Evolutionary conservation across 192 early-diverging fungal genomes (phyloP).

Genomic region (Entomortierella parvispora): DNA sequence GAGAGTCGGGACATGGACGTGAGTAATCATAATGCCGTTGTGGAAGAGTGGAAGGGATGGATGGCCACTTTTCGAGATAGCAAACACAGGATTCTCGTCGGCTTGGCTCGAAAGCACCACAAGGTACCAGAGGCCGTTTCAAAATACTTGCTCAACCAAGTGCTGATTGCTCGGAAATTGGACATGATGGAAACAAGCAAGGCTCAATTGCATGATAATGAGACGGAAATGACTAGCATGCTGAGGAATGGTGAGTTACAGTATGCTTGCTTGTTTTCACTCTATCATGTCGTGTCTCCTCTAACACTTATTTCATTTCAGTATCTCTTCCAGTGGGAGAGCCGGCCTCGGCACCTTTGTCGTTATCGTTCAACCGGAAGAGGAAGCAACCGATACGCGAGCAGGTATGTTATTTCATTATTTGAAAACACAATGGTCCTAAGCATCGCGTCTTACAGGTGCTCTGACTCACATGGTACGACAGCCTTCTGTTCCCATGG

Average conservation of each 20-base stretch:
- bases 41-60: conserved; percentile 8
- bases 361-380: no score
- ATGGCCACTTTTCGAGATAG: neutral
- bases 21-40: conserved; percentile 13
- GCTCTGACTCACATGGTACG: no score
- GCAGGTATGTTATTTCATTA: no score
- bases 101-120: neutral
- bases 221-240: conserved; percentile 2
- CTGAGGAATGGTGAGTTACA: neutral
- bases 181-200: conserved; percentile 8
- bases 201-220: neutral
- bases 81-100: neutral
- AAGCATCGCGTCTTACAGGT: no score
- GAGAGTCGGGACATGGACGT: conserved; percentile 18
- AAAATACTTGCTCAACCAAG: neutral
- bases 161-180: conserved; percentile 1
- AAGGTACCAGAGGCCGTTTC: neutral
- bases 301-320: neutral
- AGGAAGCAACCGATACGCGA: no score
- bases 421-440: no score
- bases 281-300: neutral
- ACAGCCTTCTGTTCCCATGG: no score
- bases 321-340: neutral
- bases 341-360: no score
- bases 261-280: conserved; percentile 7